Base-by-base conservation (phyloP, 306 rosid species). In the Medicago truncatula region DNA sequence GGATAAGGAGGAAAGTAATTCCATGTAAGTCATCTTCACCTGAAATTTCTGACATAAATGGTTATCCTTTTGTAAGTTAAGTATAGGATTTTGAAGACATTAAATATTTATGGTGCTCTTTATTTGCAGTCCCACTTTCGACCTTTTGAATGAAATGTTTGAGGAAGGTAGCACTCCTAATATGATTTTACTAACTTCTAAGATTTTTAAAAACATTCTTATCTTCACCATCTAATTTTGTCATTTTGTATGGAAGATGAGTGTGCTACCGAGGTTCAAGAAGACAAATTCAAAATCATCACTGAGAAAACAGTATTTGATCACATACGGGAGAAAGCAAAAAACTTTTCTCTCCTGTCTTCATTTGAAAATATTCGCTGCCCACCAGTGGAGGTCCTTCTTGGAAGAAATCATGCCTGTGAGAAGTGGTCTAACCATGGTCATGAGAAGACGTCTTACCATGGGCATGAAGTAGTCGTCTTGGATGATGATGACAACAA, bases 321-420 rank as follows among this genome's bases (percentile, higher is more conserved):
- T 59, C 97, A 89, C 88, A 90, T 95, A 81, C 88, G 98, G 23
- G 92, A 90, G 83, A 95, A 92, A 78, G 88, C 98, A 75, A 92
- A 87, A 85, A 87, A 72, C 81, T 90, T 90, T 67, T 83, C 88
- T 40, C 75, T 76, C 41, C 71, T 86, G 74, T 75, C 85, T 58
- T 56, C 93, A 36, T 79, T 89, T 73, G 84, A 83, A 78, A 81
- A 49, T 58, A 68, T 82, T 72, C 74, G 65, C 77, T 73, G 86
- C 41, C 83, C 91, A 50, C 72, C 95, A 47, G 59, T 85, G 16
- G 92, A 83, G 76, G 82, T 86, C 67, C 80, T 81, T 72, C 63
- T 72, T 54, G 67, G 88, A 74, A 87, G 88, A 84, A 87, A 78
- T 62, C 85, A 76, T 70, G 46, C 79, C 34, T 82, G 66, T n/a